Percentiles rank a stretch among this genome's conserved stretches.
phyloP scores from a whole-genome alignment of 1,139 yeast species.

The Geotrichum restrictum region DNA sequence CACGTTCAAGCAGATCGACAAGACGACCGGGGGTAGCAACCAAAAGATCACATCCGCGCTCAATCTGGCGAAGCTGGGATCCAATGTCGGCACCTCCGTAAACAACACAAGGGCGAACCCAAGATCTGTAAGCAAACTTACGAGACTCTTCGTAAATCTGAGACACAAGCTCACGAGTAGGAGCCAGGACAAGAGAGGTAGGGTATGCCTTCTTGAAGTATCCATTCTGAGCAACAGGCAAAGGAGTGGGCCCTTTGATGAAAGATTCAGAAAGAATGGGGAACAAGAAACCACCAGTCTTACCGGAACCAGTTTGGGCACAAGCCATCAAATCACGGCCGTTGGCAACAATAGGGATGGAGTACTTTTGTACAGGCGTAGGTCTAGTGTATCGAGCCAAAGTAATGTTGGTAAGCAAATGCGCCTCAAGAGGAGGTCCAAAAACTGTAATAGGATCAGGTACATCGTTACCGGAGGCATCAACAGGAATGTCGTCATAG shows the following conservation, averaged over 20 bases:
- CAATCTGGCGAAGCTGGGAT: constrained; percentile 80
- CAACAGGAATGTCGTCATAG: constrained; percentile 97
- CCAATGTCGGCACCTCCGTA: constrained; percentile 98
- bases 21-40: constrained; percentile 99
- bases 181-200: constrained; percentile 92
- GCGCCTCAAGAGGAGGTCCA: constrained; percentile 85
- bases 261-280: constrained; percentile 93
- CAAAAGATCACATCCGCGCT: constrained; percentile 89
- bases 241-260: constrained; percentile 77
- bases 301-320: constrained; percentile 99
- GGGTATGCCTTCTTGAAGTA: constrained; percentile 74
- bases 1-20: constrained; percentile 92
- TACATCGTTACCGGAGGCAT: constrained; percentile 91
- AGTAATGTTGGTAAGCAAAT: constrained; percentile 80
- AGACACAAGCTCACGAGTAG: constrained; percentile 97
- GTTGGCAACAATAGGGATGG: constrained; percentile 91
- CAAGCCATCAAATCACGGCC: constrained; percentile 99
- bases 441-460: constrained; percentile 90
- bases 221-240: constrained; percentile 44
- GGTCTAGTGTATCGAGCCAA: constrained; percentile 91
- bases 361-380: constrained; percentile 98
- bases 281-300: constrained; percentile 98
- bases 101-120: constrained; percentile 95
- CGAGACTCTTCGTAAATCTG: constrained; percentile 95
- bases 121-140: constrained; percentile 94